phyloP scores from a whole-genome alignment of 163 green algal genomes.

The Volvox carteri region DNA sequence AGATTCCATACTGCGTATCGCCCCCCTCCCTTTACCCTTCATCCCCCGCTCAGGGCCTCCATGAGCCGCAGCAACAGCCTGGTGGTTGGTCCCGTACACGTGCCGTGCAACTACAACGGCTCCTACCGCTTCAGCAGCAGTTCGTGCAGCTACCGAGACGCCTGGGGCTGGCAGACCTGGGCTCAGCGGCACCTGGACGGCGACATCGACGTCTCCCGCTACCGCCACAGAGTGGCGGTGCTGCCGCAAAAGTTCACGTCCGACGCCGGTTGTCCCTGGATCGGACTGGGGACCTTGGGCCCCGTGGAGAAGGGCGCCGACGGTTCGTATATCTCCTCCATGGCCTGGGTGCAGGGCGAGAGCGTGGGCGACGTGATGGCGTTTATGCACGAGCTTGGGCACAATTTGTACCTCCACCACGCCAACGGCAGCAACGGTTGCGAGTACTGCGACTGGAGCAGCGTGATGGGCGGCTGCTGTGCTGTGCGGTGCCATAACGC shows the following conservation, averaged over 20 bases:
- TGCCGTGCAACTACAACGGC: conserved; percentile 46
- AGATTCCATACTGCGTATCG: background rate
- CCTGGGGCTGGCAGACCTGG: conserved; percentile 41
- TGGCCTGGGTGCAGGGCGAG: conserved; percentile 50
- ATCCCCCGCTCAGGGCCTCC: conserved; percentile 9
- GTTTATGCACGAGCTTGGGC: conserved; percentile 63
- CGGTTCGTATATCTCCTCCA: conserved; percentile 21
- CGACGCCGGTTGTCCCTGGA: conserved; percentile 42
- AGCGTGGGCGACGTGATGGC: conserved; percentile 38
- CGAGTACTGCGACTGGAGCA: conserved; percentile 62
- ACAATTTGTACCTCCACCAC: conserved; percentile 69
- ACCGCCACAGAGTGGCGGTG: conserved; percentile 26
- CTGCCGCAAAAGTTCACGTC: conserved; percentile 24
- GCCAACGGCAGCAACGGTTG: conserved; percentile 51
- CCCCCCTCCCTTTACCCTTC: background rate
- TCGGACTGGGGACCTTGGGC: conserved; percentile 50
- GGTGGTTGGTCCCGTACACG: conserved; percentile 37
- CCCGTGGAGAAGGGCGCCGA: conserved; percentile 33
- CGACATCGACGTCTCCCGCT: conserved; percentile 8
- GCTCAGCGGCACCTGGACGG: conserved; percentile 28
- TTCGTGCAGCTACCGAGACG: conserved; percentile 39
- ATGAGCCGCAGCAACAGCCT: conserved; percentile 48
- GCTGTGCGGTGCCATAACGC: conserved; percentile 58
- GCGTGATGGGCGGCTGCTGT: conserved; percentile 62
- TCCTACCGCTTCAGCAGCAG: background rate